Base-by-base conservation (phyloP, 2,329 filamentous ascomycete genomes). In the Paraphaeosphaeria sporulosa region DNA sequence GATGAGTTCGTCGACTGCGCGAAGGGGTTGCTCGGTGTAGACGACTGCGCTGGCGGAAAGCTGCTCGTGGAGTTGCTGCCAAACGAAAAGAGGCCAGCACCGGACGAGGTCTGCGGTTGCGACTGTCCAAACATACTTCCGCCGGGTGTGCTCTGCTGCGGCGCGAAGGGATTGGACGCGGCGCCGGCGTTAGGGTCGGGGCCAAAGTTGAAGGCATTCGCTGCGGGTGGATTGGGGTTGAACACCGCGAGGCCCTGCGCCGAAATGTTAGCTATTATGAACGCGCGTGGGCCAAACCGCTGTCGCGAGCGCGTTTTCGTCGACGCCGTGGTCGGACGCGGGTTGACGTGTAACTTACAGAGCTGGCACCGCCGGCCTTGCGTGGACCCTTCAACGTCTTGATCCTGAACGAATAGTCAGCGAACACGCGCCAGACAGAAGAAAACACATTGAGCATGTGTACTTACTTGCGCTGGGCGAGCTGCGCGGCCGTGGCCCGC, bases 401-500 rank as follows among this genome's bases (percentile, higher is more conserved):
- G 23, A 61, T 57, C 34, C 59, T 61, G 27, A 27, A 51, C 17
- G 7, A 19, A 40, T 17, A n/a, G 48, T 60, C 27, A 60, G 48
- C 17, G 21, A 46, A 36, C n/a, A 36, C 19, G 52, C 27, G 13
- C 25, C 8, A 44, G 12, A 36, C 52, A 21, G 55, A 25, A 23
- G 38, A 17, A 38, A 34, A 25, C n/a, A 21, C 25, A 15, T 19
- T 54, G n/a, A 36, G 38, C 19, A 7, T 21, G 38, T 23, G n/a
- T 49, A 85, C 84, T 81, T 78, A 86, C 84, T 82, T 86, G 77
- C 84, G 81, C 61, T 73, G 76, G 34, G 84, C 84, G 74, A 86
- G 53, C 74, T 86, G 84, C 42, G 84, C 83, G 42, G 84, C 84
- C 30, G 83, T 86, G 36, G 84, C 84, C 73, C 79, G 80, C 66